Evolutionary conservation across 805 yeast genomes (phyloP).

Genomic region (Naumovozyma dairenensis): DNA sequence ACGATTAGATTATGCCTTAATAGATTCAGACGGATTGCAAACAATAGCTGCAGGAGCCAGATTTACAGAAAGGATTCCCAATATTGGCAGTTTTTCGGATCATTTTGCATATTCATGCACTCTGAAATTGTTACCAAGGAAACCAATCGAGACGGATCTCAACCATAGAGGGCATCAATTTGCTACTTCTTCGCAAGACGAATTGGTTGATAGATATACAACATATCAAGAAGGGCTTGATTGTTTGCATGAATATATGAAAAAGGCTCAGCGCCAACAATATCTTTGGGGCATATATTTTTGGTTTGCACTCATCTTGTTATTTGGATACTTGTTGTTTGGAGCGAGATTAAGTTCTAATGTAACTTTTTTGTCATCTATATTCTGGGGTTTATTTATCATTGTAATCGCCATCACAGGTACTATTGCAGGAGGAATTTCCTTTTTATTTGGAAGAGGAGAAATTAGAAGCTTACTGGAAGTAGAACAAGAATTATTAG

Average conservation of each 20-base stretch:
- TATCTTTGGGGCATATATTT: constrained; percentile 61
- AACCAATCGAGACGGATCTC: neutral
- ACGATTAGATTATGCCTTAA: constrained; percentile 80
- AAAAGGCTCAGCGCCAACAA: constrained; percentile 50
- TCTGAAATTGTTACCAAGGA: constrained; percentile 23
- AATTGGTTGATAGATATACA: constrained; percentile 8
- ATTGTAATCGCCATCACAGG: constrained; percentile 56
- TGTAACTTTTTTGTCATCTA: constrained; percentile 67
- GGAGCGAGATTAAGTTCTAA: constrained; percentile 41
- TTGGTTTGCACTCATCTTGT: constrained; percentile 39
- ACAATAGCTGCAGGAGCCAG: constrained; percentile 59
- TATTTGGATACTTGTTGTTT: constrained; percentile 50
- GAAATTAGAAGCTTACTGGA: constrained; percentile 73
- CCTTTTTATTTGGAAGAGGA: constrained; percentile 66
- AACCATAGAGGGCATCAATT: neutral
- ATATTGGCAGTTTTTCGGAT: constrained; percentile 74
- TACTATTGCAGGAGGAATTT: constrained; percentile 64
- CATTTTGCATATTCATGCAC: constrained; percentile 73
- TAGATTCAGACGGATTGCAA: constrained; percentile 44
- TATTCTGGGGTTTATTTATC: constrained; percentile 52
- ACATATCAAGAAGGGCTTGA: constrained; percentile 42
- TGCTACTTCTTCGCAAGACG: neutral
- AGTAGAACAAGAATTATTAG: constrained; percentile 58
- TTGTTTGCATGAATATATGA: constrained; percentile 38
- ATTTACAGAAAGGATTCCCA: constrained; percentile 61